Evolutionary conservation across 805 yeast genomes (phyloP).

Genomic region (Ogataea paraovalis): DNA sequence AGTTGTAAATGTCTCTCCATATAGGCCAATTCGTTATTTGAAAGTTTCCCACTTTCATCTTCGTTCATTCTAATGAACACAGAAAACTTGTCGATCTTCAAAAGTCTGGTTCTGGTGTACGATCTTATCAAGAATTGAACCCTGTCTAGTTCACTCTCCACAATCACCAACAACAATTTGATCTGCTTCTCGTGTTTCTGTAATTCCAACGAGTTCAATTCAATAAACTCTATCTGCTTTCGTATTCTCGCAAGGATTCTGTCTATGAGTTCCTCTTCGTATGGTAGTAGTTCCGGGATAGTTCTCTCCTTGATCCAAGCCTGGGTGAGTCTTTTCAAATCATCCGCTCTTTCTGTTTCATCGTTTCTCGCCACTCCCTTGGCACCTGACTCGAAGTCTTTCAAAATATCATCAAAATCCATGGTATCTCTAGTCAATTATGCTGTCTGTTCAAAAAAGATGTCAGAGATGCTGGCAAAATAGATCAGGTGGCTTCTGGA

Average conservation of each 20-base stretch:
- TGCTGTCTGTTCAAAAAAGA: too few species aligned
- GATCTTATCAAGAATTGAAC: constrained; percentile 77
- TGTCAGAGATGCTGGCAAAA: too few species aligned
- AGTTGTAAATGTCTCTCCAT: constrained; percentile 67
- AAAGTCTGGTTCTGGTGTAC: constrained; percentile 72
- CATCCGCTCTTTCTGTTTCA: constrained; percentile 28
- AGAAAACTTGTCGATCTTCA: constrained; percentile 69
- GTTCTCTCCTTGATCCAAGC: constrained; percentile 83
- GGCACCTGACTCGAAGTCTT: constrained; percentile 51
- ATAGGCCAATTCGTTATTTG: constrained; percentile 59
- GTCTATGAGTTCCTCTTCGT: constrained; percentile 56
- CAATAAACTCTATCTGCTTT: constrained; percentile 70
- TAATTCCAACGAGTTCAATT: constrained; percentile 71
- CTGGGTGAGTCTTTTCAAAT: constrained; percentile 44
- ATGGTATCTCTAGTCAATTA: too few species aligned
- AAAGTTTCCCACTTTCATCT: constrained; percentile 38
- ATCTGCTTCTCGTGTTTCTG: constrained; percentile 61
- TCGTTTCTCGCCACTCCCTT: constrained; percentile 23
- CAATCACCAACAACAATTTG: constrained; percentile 74
- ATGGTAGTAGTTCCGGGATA: constrained; percentile 83
- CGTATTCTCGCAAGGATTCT: constrained; percentile 57
- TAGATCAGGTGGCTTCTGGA: too few species aligned
- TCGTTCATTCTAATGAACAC: constrained; percentile 51
- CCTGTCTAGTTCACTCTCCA: constrained; percentile 90
- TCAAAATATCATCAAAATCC: constrained; percentile 67